Conservation (phyloP, 139 green algal genomes). For the Haematococcus lacustris region DNA sequence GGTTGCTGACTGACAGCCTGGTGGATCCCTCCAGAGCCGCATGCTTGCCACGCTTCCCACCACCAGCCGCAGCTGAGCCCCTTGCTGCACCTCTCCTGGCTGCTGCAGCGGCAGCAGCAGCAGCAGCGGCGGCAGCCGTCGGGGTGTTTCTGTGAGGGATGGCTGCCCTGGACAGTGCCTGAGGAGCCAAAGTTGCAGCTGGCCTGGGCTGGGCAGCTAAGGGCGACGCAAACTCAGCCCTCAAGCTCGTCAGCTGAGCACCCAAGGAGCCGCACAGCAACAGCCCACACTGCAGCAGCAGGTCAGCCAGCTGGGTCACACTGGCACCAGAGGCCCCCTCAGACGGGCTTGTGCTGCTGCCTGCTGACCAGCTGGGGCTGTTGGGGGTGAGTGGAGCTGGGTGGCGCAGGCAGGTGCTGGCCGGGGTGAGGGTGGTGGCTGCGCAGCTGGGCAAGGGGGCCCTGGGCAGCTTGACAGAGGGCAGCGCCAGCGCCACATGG, state of each 20-base stretch:
- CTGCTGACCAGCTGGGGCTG: no score
- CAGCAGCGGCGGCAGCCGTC: neutral
- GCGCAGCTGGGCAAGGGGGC: no score
- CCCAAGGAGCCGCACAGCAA: no score
- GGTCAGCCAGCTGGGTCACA: neutral
- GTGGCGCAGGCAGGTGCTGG: no score
- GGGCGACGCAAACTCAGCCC: neutral
- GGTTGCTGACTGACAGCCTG: neutral
- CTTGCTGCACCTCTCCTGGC: neutral
- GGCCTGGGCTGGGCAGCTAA: neutral
- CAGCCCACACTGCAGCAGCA: neutral
- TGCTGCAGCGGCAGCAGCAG: neutral
- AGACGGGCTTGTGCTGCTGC: no score
- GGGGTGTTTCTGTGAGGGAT: neutral
- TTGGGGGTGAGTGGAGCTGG: no score
- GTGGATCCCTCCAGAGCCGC: neutral
- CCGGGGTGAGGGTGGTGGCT: no score
- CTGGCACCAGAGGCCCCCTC: no score
- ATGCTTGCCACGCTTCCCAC: neutral
- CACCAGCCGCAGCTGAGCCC: neutral
- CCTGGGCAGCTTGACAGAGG: no score
- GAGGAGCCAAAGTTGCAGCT: neutral
- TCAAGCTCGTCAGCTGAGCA: no score
- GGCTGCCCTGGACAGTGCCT: neutral
- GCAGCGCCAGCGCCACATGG: no score